phyloP scores from a whole-genome alignment of 805 yeast species.

The Naumovozyma baii region DNA sequence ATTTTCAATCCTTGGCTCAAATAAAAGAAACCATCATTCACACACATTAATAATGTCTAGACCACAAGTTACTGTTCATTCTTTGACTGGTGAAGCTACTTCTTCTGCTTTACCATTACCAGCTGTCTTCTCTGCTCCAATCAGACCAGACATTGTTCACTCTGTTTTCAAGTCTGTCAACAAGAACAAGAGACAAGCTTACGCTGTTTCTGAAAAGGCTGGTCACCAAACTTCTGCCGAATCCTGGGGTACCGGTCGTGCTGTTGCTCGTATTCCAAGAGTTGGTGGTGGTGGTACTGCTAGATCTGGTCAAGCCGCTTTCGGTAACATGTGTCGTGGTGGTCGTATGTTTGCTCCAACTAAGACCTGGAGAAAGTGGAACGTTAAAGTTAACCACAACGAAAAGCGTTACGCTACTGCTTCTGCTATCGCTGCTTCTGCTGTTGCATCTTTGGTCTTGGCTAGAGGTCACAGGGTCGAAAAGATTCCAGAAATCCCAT shows the following conservation, averaged over 20 bases:
- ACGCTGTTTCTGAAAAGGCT: conserved; percentile 98
- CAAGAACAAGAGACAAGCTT: conserved; percentile 99
- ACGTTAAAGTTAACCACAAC: conserved; percentile 99
- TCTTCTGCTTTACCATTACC: conserved; percentile 84
- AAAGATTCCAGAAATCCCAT: conserved; percentile 95
- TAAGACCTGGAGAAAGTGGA: conserved; percentile 99
- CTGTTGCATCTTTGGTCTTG: conserved; percentile 93
- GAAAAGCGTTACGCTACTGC: conserved; percentile 99
- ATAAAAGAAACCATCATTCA: conserved; percentile 1
- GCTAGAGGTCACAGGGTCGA: conserved; percentile 99
- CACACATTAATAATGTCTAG: conserved; percentile 49
- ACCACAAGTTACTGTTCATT: conserved; percentile 95
- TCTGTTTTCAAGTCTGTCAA: conserved; percentile 95
- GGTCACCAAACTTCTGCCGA: conserved; percentile 99
- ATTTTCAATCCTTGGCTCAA: not conserved
- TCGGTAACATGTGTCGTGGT: conserved; percentile 99
- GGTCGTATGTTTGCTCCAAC: conserved; percentile 99
- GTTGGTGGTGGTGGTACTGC: conserved; percentile 99
- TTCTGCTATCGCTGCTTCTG: conserved; percentile 98
- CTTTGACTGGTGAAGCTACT: conserved; percentile 80
- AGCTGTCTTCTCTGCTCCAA: conserved; percentile 98
- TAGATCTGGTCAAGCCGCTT: conserved; percentile 99
- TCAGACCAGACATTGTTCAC: conserved; percentile 99
- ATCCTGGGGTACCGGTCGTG: conserved; percentile 99
- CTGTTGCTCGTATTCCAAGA: conserved; percentile 99